phyloP scores from a whole-genome alignment of 2,329 filamentous ascomycete species.

The Colletotrichum tanaceti region DNA sequence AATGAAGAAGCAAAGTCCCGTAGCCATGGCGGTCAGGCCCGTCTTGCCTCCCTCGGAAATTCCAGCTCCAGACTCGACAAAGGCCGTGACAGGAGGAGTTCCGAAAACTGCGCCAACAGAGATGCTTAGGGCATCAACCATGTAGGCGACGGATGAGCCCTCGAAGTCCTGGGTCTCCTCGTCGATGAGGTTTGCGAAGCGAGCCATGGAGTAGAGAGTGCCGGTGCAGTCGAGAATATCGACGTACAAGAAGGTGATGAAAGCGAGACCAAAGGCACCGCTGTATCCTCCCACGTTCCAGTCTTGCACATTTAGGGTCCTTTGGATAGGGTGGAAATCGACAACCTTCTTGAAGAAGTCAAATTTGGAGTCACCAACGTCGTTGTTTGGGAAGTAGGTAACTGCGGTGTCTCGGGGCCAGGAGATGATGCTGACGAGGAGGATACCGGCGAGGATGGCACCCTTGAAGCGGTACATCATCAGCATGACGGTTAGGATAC shows the following conservation, averaged over 20 bases:
- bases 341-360: slow-evolving; percentile 92
- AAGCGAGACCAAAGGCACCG: slow-evolving; percentile 82
- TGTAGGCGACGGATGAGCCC: slow-evolving; percentile 84
- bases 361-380: slow-evolving; percentile 76
- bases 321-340: slow-evolving; percentile 81
- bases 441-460: slow-evolving; percentile 84
- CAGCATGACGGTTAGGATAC: slow-evolving; percentile 80
- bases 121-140: slow-evolving; percentile 82
- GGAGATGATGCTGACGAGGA: slow-evolving; percentile 87
- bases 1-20: slow-evolving; percentile 87
- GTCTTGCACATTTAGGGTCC: slow-evolving; percentile 76
- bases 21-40: slow-evolving; percentile 82
- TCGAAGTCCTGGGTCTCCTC: slow-evolving; percentile 88
- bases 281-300: slow-evolving; percentile 78
- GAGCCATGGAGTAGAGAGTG: slow-evolving; percentile 90
- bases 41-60: slow-evolving; percentile 90
- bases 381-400: slow-evolving; percentile 83
- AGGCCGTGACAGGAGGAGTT: slow-evolving; percentile 84
- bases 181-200: slow-evolving; percentile 83
- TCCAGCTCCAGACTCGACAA: slow-evolving; percentile 89
- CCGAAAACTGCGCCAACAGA: slow-evolving; percentile 84
- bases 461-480: slow-evolving; percentile 91
- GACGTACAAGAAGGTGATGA: slow-evolving; percentile 91
- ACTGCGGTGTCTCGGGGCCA: slow-evolving; percentile 83
- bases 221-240: slow-evolving; percentile 90